A percentile compares a stretch with the other conserved stretches of the same genome.
Evolutionary conservation across 1,284 basidiomycete genomes (phyloP).

Genomic region (Ustilago hordei): DNA sequence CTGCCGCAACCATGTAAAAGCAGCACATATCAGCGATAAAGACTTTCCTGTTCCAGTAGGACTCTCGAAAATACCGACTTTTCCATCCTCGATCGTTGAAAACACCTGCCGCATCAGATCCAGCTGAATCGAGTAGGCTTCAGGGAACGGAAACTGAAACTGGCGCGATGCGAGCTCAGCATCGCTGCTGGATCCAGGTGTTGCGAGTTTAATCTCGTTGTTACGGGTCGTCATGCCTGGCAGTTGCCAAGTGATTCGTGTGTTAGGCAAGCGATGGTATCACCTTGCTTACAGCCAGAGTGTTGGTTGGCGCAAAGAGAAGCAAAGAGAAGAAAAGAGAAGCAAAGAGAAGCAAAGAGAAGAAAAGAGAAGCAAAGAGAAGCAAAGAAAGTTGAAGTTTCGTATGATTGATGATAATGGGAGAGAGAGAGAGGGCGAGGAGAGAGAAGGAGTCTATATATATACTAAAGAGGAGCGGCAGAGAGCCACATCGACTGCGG

Average conservation of each 20-base stretch:
- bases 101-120: slow-evolving; percentile 91
- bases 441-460: no score
- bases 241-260: background rate
- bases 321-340: no score
- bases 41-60: slow-evolving; percentile 73
- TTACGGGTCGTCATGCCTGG: slow-evolving; percentile 4
- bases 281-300: background rate
- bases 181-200: slow-evolving; percentile 18
- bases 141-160: slow-evolving; percentile 62
- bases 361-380: no score
- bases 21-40: slow-evolving; percentile 70
- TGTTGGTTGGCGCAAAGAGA: slow-evolving; percentile 9
- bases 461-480: no score
- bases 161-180: slow-evolving; percentile 30
- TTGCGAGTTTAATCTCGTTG: slow-evolving; percentile 21
- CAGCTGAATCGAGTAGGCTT: slow-evolving; percentile 86
- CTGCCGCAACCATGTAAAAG: slow-evolving; percentile 69
- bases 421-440: no score
- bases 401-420: no score
- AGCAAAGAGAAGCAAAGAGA: no score
- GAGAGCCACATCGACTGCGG: no score
- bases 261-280: no score
- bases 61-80: slow-evolving; percentile 78
- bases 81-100: slow-evolving; percentile 77
- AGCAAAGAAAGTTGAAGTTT: no score